These are phyloP conservation scores for Trichophyton schoenleinii DNA, from an alignment of 2,329 filamentous ascomycete genomes.

Conservation along the genomic window DNA sequence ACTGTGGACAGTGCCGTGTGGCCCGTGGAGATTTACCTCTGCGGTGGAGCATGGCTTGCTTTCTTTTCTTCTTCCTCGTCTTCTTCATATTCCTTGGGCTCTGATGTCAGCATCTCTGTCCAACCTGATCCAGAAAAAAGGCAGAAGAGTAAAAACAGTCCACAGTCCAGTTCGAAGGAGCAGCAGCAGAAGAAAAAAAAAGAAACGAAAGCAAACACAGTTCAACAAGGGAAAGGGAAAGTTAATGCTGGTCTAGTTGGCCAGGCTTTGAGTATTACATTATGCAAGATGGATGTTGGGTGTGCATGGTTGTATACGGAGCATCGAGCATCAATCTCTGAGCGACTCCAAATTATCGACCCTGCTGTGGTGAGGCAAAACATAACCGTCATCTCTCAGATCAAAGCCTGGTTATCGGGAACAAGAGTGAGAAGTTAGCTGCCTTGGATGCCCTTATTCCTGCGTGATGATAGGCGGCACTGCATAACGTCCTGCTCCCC, in stretches of 20 bases:
- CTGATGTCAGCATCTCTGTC: background rate
- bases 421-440: background rate
- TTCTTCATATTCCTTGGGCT: background rate
- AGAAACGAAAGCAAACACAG: background rate
- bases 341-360: background rate
- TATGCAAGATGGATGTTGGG: background rate
- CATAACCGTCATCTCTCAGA: background rate
- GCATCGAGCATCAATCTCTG: background rate
- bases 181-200: background rate
- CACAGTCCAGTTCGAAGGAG: background rate
- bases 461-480: background rate
- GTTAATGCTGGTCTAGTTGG: background rate
- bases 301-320: background rate
- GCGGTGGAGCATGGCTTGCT: background rate
- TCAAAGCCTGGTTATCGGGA: background rate
- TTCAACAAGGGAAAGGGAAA: background rate
- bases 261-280: background rate
- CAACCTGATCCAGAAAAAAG: background rate
- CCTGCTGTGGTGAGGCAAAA: background rate
- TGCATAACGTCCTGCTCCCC: background rate
- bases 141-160: background rate
- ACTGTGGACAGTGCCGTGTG: slow-evolving; percentile 3
- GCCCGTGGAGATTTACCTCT: slow-evolving; percentile 3
- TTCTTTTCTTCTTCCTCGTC: background rate
- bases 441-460: background rate